Base-by-base conservation (phyloP, 805 yeast genomes). In the Novakomyces olei region DNA sequence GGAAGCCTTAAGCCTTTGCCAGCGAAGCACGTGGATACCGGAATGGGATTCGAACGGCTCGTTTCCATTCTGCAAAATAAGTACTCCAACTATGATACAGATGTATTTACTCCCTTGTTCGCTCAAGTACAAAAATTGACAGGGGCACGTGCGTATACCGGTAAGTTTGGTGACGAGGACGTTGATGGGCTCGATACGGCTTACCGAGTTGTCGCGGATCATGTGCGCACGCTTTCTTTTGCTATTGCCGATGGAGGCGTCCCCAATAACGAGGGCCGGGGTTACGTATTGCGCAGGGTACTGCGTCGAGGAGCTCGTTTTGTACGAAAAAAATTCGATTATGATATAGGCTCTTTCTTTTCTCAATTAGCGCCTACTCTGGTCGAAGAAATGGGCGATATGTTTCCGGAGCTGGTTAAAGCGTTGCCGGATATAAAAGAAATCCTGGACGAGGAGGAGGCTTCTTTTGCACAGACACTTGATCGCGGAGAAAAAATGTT, bases 181-280 rank as follows among this genome's bases (percentile, higher is more conserved):
- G 63, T 51, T 20, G 96, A 88, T 49, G 96, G 95, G 51, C 69
- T 88, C 41, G 99, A 88, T 51, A 88, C 95, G 28, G 96, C 98
- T 34, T 88, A 88, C 62, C 71, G 99, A 55, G 96, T 88, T 28
- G 67, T 88, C 44, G 98, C 98, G 35, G 99, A 88, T 58, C 99
- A 88, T 53, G 95, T 88, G 24, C 74, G 99, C 58, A 88, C 99
- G 17, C 65, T 88, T 51, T 79, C 93, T 2, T 79, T 88, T 55
- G 95, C 99, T 32, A 65, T 88, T 38, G 78, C 92, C 26, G 99
- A 88, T 54, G 99, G 99, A 48, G 99, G 98, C 49, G 95, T 88
- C 36, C 99, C 99, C 50, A 88, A 88, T 59, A 88, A 83, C 49
- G 98, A 88, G 51, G 99, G 99, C 46, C 75, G 98, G 60, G 99